Base-by-base conservation (phyloP, 352 stramenopile species). In the Phytophthora podocarpi region DNA sequence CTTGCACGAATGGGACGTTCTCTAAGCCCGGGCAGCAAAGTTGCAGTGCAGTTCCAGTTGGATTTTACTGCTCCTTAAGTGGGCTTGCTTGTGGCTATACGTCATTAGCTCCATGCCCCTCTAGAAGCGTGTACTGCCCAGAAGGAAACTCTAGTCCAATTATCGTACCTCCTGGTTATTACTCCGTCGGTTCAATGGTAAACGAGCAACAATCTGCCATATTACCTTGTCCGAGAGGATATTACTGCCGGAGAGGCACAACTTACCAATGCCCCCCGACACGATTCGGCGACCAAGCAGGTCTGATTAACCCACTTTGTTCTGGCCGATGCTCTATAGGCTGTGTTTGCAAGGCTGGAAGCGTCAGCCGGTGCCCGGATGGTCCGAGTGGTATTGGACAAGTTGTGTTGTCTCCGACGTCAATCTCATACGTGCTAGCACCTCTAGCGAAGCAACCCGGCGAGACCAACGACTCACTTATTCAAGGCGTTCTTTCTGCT, bases 1-100 rank as follows among this genome's bases (percentile, higher is more conserved):
- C 64, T 21, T 89, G 79, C 32, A 52, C 53, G 6, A 85, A 85
- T 59, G 79, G 79, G 8, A 76, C 74, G 8, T 85, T 81, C 35
- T 85, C 79, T 1, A 84, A 85, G 24, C 46, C 72, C 27, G 79
- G 79, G 0, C 76, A 85, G 37, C 74, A 58, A 32, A 67, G 28
- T 8, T 89, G 79, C 34, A 80, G 60, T 39, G 13, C 41, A 1
- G 42, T 87, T 7, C 76, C 79, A 9, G 70, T 63, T 20, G 79
- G 79, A 9, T 76, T 78, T 32, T 84, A 77, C 20, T 89, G 76
- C n/a, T 21, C 56, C 0, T 55, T 57, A 12, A 63, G 37, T 13
- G 28, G 41, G 9, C 24, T 40, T 50, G 37, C 64, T 10, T 89
- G 79, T 45, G 64, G 70, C 1, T 78, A 80, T 47, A 64, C 43